These are phyloP conservation scores for Candida broadrunensis DNA, from an alignment of 805 yeast genomes.

Conservation along the genomic window DNA sequence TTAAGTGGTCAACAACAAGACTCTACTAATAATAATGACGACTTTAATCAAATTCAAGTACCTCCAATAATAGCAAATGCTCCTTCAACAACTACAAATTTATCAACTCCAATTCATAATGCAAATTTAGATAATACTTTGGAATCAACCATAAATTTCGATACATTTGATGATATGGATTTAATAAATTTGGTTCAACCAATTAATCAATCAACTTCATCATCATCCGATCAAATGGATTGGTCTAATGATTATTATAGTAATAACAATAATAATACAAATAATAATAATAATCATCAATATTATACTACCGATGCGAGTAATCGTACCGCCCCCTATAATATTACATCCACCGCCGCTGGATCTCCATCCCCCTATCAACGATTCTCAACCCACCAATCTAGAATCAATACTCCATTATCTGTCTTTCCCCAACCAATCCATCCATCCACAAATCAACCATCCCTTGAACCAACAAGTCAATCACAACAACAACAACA, in stretches of 20 bases:
- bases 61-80: neutral
- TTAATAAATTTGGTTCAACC: neutral
- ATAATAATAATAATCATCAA: too few relatives aligned
- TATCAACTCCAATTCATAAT: too few relatives aligned
- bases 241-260: neutral
- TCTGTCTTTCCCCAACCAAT: neutral
- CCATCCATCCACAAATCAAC: too few relatives aligned
- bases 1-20: constrained; percentile 6
- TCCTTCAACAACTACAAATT: neutral
- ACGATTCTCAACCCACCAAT: neutral
- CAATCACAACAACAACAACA: neutral
- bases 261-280: too few relatives aligned
- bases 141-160: neutral
- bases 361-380: too few relatives aligned
- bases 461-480: neutral
- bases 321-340: neutral
- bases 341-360: neutral
- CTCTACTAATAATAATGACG: too few relatives aligned
- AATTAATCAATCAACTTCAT: neutral
- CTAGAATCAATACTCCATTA: neutral
- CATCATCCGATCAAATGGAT: neutral
- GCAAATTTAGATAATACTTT: neutral
- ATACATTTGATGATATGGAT: neutral
- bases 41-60: neutral
- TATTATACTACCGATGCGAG: neutral